Evolutionary conservation across 441 rosid species (phyloP).

Genomic region (Populus hybrid): DNA sequence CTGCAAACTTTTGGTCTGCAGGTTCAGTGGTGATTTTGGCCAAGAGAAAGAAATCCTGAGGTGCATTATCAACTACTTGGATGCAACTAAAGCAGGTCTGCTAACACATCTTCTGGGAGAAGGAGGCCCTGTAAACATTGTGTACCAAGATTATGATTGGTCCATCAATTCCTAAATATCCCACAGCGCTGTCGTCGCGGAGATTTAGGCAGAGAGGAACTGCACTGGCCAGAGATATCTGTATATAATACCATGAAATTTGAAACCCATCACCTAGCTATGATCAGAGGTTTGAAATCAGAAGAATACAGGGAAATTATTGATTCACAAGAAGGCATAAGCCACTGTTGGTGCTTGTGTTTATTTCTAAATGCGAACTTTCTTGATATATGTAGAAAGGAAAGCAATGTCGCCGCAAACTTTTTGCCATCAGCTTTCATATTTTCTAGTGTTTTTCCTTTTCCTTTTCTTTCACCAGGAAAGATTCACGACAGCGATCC

Average conservation of each 20-base stretch:
- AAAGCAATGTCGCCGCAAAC: not conserved
- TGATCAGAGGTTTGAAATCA: not conserved
- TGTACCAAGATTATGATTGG: conserved; percentile 76
- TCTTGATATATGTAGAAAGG: not conserved
- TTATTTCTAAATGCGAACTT: not conserved
- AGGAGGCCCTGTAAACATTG: too few species aligned
- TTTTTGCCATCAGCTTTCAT: not conserved
- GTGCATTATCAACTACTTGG: conserved; percentile 71
- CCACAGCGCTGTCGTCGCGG: not conserved
- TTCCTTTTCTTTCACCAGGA: not conserved
- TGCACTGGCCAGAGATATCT: not conserved
- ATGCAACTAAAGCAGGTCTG: conserved; percentile 72
- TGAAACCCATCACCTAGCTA: not conserved
- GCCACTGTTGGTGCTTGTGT: not conserved
- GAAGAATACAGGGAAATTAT: not conserved
- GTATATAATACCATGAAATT: conserved; percentile 6
- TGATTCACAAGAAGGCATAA: not conserved
- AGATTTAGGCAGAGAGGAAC: not conserved
- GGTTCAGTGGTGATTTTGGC: conserved; percentile 70
- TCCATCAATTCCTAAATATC: conserved; percentile 44
- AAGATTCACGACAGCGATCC: not conserved
- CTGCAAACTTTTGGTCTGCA: conserved; percentile 13
- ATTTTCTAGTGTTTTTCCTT: too few species aligned
- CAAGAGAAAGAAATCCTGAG: conserved; percentile 61
- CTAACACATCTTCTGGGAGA: conserved; percentile 72